Evolutionary conservation across 2,329 filamentous ascomycete genomes (phyloP).

Genomic region (Fusarium duplospermum): DNA sequence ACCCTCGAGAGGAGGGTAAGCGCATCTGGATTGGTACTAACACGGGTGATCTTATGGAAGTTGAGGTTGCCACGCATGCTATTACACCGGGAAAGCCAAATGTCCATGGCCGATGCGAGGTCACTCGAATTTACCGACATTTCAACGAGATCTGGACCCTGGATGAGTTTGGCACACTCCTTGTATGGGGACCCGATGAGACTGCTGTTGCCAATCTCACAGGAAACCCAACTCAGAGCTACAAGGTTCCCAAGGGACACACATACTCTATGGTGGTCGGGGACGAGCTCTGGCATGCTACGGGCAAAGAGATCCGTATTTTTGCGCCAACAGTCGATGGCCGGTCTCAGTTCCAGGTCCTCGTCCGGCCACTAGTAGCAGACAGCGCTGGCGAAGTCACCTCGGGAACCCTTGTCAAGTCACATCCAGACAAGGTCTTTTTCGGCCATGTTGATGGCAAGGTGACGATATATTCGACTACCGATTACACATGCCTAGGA

Average conservation of each 20-base stretch:
- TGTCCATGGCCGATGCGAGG: conserved; percentile 81
- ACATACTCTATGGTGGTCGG: conserved; percentile 91
- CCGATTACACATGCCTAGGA: conserved; percentile 80
- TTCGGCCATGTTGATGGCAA: conserved; percentile 95
- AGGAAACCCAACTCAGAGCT: conserved; percentile 77
- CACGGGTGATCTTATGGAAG: conserved; percentile 87
- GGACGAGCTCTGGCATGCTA: conserved; percentile 87
- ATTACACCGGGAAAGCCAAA: conserved; percentile 75
- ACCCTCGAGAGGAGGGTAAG: conserved; percentile 83
- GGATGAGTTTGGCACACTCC: conserved; percentile 87
- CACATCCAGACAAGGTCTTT: conserved; percentile 82
- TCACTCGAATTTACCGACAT: conserved; percentile 87
- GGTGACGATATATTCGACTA: conserved; percentile 88
- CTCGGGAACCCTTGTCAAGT: conserved; percentile 80
- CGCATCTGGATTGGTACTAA: conserved; percentile 92
- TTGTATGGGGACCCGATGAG: conserved; percentile 85
- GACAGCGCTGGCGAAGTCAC: conserved; percentile 87
- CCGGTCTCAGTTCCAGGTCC: conserved; percentile 78
- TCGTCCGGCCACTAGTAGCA: conserved; percentile 76
- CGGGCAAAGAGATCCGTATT: conserved; percentile 86
- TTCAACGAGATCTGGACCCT: conserved; percentile 93
- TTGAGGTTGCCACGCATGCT: conserved; percentile 81
- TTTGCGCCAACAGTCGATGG: conserved; percentile 80
- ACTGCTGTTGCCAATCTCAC: conserved; percentile 79
- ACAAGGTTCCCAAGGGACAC: conserved; percentile 82